Percentiles rank a stretch among this genome's conserved stretches.
These are phyloP conservation scores for Solanum neorickii DNA, from an alignment of 257 asterid species.

Conservation along the genomic window DNA sequence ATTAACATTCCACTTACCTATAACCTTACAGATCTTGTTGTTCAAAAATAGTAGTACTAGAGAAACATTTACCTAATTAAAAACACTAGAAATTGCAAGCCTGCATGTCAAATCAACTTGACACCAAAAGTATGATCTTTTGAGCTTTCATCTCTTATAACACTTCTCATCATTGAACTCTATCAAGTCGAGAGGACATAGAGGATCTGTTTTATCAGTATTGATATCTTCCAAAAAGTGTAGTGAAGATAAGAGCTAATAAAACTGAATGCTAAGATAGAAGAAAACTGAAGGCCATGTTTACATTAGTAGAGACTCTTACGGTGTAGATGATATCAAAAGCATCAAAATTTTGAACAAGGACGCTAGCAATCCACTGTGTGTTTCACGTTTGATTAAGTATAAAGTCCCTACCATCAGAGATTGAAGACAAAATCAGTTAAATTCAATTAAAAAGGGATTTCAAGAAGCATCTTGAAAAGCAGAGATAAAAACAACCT, in stretches of 20 bases:
- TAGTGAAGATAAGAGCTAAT: not conserved
- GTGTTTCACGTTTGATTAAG: constrained; percentile 61
- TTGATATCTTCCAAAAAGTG: not conserved
- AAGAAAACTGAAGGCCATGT: not conserved
- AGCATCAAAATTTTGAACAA: constrained; percentile 66
- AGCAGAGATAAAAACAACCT: not conserved
- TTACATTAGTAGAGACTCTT: constrained; percentile 17
- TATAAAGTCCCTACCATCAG: constrained; percentile 49
- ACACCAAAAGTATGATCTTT: not conserved
- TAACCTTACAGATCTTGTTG: not conserved
- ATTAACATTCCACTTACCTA: not conserved
- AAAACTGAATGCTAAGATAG: not conserved
- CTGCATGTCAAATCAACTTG: not conserved
- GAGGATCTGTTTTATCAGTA: not conserved
- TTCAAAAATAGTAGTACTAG: not conserved
- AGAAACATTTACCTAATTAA: not conserved
- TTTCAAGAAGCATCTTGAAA: not conserved
- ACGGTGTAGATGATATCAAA: constrained; percentile 92
- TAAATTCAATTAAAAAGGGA: not conserved
- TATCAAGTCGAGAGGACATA: not conserved
- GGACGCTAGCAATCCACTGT: constrained; percentile 57
- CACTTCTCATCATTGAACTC: not conserved
- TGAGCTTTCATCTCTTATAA: not conserved
- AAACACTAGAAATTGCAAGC: not conserved
- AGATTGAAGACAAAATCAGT: not conserved